phyloP scores from a whole-genome alignment of 257 asterid genomes.

The Solanum arcanum region DNA sequence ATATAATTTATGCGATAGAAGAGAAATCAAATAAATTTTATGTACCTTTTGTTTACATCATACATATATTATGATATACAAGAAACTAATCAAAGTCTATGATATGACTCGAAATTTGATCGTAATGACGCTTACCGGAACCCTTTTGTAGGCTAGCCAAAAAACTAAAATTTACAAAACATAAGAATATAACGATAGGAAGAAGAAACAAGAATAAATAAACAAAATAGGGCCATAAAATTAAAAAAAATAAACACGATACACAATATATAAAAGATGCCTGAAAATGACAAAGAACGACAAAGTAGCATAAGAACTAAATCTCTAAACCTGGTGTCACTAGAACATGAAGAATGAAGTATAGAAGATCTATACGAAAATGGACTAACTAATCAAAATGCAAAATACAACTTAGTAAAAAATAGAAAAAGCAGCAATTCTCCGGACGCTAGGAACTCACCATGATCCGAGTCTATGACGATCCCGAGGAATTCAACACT shows the following conservation, averaged over 20 bases:
- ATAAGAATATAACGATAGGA: no score
- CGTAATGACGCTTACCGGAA: neutral
- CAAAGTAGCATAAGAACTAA: neutral
- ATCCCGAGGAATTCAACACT: neutral
- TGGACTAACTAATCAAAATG: neutral
- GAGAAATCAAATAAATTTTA: neutral
- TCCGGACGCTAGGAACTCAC: neutral
- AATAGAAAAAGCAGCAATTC: no score
- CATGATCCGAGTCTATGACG: neutral
- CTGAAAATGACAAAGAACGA: neutral
- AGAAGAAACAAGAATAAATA: neutral
- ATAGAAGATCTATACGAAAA: neutral
- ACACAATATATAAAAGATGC: neutral
- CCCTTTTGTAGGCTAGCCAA: neutral
- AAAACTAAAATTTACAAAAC: no score
- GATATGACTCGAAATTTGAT: neutral
- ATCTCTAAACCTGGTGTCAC: neutral
- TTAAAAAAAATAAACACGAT: neutral
- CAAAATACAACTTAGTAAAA: no score
- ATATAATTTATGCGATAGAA: no score
- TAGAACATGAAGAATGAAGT: neutral
- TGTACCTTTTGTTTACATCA: neutral
- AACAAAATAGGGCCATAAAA: neutral
- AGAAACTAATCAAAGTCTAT: neutral
- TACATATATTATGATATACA: neutral